Base-by-base conservation (phyloP, 2,329 filamentous ascomycete species). In the Sporothrix euskadiensis region DNA sequence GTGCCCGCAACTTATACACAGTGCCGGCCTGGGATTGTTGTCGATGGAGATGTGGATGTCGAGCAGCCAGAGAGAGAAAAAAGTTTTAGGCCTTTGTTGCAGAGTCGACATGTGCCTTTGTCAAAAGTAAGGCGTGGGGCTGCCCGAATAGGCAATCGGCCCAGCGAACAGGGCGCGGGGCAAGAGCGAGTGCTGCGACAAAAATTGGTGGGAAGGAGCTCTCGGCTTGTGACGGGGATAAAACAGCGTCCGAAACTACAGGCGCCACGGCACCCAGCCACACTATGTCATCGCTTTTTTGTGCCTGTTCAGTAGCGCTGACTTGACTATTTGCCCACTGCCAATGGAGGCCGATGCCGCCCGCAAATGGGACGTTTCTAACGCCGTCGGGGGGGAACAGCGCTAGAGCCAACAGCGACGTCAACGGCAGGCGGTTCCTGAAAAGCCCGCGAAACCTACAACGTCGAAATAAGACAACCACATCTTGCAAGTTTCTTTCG, bases 141-240 rank as follows among this genome's bases (percentile, higher is more conserved):
- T 61, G 41, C 56, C 69, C 49, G 16, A 59, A 59, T 30, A 41
- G 52, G 52, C 12, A 57, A 44, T 30, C 14, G 49, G 12, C 41
- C 71, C 71, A 72, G 52, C 19, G 14, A 47, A 57, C 35, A 68
- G 41, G 71, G 71, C 71, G 71, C 63, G 63, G 63, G 52, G 71
- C 63, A 68, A 44, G 44, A 54, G 65, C 35, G 35, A 35, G 5
- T 35, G 35, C 47, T n/a, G 49, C 47, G 5, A 16, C 19, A 35
- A n/a, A 52, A 22, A 12, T 12, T 56, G 8, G 7, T 59, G 30
- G 56, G 30, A 59, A 59, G 30, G 56, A 59, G 56, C 56, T 59
- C 30, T 59, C 56, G 56, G 56, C 30, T 41, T n/a, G 59, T n/a
- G 44, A 22, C 32, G 59, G 19, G n/a, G 8, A 63, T 59, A 39